Evolutionary conservation across 345 rosid species (phyloP).

Genomic region (Salix exigua): DNA sequence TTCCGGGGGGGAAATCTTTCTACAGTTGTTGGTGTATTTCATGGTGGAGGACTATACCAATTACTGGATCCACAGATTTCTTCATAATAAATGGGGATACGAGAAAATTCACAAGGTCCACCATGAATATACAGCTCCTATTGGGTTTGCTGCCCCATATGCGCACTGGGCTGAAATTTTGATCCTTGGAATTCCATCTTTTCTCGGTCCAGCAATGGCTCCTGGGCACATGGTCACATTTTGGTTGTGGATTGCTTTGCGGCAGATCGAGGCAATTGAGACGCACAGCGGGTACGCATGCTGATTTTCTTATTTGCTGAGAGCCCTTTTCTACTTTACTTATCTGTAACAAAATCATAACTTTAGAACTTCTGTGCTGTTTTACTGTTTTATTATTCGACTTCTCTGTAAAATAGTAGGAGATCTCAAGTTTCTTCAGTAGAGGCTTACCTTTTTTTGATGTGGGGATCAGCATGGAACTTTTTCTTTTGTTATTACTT

Average conservation of each 20-base stretch:
- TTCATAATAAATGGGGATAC: constrained; percentile 85
- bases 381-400: constrained; percentile 13
- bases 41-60: constrained; percentile 79
- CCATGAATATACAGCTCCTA: constrained; percentile 83
- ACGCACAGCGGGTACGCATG: constrained; percentile 93
- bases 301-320: constrained; percentile 17
- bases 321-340: constrained; percentile 27
- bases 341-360: constrained; percentile 34
- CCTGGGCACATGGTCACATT: constrained; percentile 95
- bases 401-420: constrained; percentile 10
- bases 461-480: constrained; percentile 18
- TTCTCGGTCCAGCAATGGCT: constrained; percentile 87
- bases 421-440: constrained; percentile 30
- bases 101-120: constrained; percentile 86
- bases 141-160: constrained; percentile 80
- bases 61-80: constrained; percentile 85
- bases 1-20: constrained; percentile 56
- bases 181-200: constrained; percentile 88
- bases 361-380: constrained; percentile 27
- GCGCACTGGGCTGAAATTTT: constrained; percentile 93
- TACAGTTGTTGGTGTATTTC: constrained; percentile 72
- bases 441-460: constrained; percentile 31
- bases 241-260: constrained; percentile 86
- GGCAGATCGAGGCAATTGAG: constrained; percentile 90
- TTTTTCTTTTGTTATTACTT: constrained; percentile 6